Base-by-base conservation (phyloP, 805 yeast species). In the Pichia cabralensis region DNA sequence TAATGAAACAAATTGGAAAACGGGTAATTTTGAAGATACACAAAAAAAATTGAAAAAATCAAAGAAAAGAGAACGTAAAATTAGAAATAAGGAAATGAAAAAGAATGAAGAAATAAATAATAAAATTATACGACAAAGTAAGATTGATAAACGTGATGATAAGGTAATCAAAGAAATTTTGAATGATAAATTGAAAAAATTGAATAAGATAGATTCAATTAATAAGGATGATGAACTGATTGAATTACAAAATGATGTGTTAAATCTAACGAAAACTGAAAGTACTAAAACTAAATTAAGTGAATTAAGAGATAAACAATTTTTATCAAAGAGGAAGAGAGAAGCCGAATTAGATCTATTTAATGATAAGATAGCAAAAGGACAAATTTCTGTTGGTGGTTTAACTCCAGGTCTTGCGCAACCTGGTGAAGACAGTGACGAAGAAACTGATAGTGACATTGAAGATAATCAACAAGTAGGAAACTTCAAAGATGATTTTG, bases 341-440 rank as follows among this genome's bases (percentile, higher is more conserved):
- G 34, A 50, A 42, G 22, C 35, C 45, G 35, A 53, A 60, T 38
- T 51, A 50, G 39, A 52, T 50, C 31, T 49, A 8, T 60, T 64
- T 50, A 55, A 62, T 31, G 53, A 58, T 21, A 67, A 65, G 48
- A 53, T 68, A 34, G 53, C 63, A 37, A 56, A 59, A 33, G 74
- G 74, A 15, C 46, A 52, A 24, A 55, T 67, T 42, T 55, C 71
- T 4, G 58, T 60, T 41, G 70, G 82, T 26, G 89, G 92, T 19
- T 63, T 82, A 36, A 82, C 94, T 1, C 94, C 92, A 1, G 94
- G 94, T 42, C 66, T 82, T 55, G 94, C 92, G 1, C 92, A 92
- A 22, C 86, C 82, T 17, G 88, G 76, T 23, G 62, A 65, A 43
- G 68, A 71, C 28, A 78, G 74, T 44, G 76, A 73, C 38, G 74